Evolutionary conservation across 257 asterid species (phyloP).

Genomic region (Echites panduratus): DNA sequence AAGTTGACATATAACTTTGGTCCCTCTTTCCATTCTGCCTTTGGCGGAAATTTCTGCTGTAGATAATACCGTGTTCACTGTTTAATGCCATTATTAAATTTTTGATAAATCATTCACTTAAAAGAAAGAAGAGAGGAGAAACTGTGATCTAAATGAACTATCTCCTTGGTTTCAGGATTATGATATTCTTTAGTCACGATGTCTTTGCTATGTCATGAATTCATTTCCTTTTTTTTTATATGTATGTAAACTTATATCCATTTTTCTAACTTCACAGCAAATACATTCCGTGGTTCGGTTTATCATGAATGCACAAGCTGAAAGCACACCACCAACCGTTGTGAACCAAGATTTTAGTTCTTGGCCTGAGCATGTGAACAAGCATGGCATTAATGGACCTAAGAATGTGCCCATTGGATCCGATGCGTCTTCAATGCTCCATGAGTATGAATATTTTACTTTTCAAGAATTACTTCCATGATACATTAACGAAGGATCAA

Average conservation of each 20-base stretch:
- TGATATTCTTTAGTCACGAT: not conserved
- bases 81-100: not conserved
- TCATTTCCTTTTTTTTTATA: too few species aligned
- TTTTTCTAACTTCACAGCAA: conserved; percentile 28
- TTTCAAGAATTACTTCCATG: not conserved
- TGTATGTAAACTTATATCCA: not conserved
- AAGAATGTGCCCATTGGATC: not conserved
- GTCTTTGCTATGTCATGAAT: too few species aligned
- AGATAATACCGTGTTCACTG: not conserved
- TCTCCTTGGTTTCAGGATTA: not conserved
- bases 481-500: not conserved
- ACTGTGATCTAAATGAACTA: not conserved
- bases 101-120: not conserved
- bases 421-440: conserved; percentile 4
- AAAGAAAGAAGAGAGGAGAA: not conserved
- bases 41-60: not conserved
- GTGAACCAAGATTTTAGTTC: conserved; percentile 12
- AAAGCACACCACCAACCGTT: conserved; percentile 20
- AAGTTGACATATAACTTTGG: not conserved
- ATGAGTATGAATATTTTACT: not conserved
- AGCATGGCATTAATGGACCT: not conserved
- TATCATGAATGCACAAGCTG: conserved; percentile 48
- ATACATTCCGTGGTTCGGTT: conserved; percentile 59
- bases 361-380: conserved; percentile 10
- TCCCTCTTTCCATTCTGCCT: not conserved